phyloP scores from a whole-genome alignment of 179 eudicot genomes.

The Pouteria campechiana region DNA sequence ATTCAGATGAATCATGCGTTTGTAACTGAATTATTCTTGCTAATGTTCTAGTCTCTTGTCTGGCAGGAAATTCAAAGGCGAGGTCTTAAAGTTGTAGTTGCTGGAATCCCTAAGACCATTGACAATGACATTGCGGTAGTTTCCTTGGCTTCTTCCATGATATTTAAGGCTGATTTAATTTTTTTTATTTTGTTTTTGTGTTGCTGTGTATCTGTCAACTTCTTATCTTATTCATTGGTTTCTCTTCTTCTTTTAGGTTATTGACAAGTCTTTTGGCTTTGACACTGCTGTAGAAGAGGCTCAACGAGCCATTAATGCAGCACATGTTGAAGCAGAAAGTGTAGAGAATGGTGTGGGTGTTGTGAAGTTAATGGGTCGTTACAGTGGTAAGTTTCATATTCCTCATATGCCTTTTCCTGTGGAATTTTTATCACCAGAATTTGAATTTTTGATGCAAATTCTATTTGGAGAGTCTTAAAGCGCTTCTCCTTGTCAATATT shows the following conservation, averaged over 20 bases:
- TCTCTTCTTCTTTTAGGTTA: constrained; percentile 32
- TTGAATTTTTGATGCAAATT: background rate
- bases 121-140: constrained; percentile 95
- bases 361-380: constrained; percentile 91
- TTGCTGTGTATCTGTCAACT: too few species aligned
- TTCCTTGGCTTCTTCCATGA: background rate
- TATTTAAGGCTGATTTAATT: background rate
- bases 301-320: constrained; percentile 94
- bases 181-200: background rate
- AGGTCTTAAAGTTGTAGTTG: constrained; percentile 76
- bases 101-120: constrained; percentile 90
- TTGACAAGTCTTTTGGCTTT: constrained; percentile 94
- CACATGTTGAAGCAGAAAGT: constrained; percentile 96
- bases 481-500: background rate
- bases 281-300: constrained; percentile 98
- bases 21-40: background rate
- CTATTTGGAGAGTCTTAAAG: background rate
- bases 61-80: constrained; percentile 74
- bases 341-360: constrained; percentile 81
- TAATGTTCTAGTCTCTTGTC: background rate
- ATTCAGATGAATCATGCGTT: too few species aligned
- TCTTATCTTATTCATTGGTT: background rate
- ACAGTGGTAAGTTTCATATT: constrained; percentile 53
- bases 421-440: too few species aligned
- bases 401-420: background rate